phyloP scores from a whole-genome alignment of 140 eudicot species.

The Senecio squalidus region DNA sequence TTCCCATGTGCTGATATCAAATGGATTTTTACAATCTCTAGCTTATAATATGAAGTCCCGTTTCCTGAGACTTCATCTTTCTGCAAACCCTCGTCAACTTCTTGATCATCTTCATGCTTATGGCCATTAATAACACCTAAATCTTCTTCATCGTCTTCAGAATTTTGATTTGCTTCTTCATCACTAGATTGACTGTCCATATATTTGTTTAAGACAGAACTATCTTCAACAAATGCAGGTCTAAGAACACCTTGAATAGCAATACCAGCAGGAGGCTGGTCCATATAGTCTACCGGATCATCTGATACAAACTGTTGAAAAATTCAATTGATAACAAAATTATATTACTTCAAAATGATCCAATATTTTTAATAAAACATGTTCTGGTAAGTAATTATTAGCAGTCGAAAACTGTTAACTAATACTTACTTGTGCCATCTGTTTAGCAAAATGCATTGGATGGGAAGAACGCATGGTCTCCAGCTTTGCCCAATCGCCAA shows the following conservation, averaged over 20 bases:
- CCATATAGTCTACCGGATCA: slow-evolving; percentile 88
- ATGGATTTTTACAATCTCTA: slow-evolving; percentile 78
- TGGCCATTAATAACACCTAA: slow-evolving; percentile 61
- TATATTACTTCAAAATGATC: background rate
- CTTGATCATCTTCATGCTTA: slow-evolving; percentile 39
- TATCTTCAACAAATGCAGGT: slow-evolving; percentile 85
- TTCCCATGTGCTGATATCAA: slow-evolving; percentile 75
- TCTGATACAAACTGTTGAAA: slow-evolving; percentile 62
- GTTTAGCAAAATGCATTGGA: slow-evolving; percentile 88
- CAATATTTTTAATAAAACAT: background rate
- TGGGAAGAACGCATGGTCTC: slow-evolving; percentile 97
- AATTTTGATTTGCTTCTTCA: slow-evolving; percentile 25
- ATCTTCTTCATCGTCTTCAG: slow-evolving; percentile 26
- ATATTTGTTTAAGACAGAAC: slow-evolving; percentile 58
- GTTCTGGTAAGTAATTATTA: background rate
- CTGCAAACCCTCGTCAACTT: slow-evolving; percentile 55
- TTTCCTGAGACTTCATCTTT: slow-evolving; percentile 61
- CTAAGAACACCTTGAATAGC: slow-evolving; percentile 84
- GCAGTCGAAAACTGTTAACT: background rate
- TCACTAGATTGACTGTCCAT: slow-evolving; percentile 33
- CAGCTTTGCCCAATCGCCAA: slow-evolving; percentile 93
- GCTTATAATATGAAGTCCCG: slow-evolving; percentile 84
- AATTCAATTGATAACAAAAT: too few relatives aligned
- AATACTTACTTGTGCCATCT: slow-evolving; percentile 60
- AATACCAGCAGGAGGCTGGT: slow-evolving; percentile 90